These are phyloP conservation scores for Diversispora epigaea DNA, from an alignment of 192 early-diverging fungal species.

Conservation along the genomic window DNA sequence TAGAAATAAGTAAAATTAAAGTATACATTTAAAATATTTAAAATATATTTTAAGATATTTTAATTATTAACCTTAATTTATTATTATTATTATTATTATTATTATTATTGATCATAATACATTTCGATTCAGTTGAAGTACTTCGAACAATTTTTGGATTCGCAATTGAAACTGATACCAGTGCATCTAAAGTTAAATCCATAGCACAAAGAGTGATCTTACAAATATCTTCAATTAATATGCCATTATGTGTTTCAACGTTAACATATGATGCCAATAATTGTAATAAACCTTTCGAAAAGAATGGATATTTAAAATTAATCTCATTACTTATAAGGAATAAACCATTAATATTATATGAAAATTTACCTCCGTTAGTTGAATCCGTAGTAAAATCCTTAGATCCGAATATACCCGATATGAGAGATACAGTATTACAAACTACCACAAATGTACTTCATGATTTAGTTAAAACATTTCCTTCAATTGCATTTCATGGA, in stretches of 20 bases:
- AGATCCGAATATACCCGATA: slow-evolving; percentile 72
- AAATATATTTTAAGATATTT: background rate
- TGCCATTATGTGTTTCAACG: slow-evolving; percentile 70
- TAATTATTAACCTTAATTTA: slow-evolving; percentile 19
- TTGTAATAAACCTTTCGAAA: slow-evolving; percentile 59
- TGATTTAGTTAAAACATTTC: slow-evolving; percentile 67
- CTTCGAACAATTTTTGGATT: slow-evolving; percentile 61
- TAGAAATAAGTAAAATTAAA: background rate
- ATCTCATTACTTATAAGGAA: slow-evolving; percentile 74
- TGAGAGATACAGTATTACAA: slow-evolving; percentile 68
- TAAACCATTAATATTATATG: slow-evolving; percentile 68
- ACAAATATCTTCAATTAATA: slow-evolving; percentile 64
- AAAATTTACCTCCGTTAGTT: slow-evolving; percentile 59
- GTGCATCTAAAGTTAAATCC: slow-evolving; percentile 44
- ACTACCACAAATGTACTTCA: slow-evolving; percentile 56
- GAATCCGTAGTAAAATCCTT: slow-evolving; percentile 82
- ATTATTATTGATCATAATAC: background rate
- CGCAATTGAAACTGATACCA: slow-evolving; percentile 45
- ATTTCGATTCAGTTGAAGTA: slow-evolving; percentile 62
- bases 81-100: no score
- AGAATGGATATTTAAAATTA: slow-evolving; percentile 60
- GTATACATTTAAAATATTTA: background rate
- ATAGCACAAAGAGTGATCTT: slow-evolving; percentile 71
- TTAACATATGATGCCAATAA: slow-evolving; percentile 73
- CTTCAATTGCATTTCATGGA: slow-evolving; percentile 73